A percentile compares a stretch with the other conserved stretches of the same genome.
Conservation (phyloP, 192 early-diverging fungal species). For the Mortierella alpina region DNA sequence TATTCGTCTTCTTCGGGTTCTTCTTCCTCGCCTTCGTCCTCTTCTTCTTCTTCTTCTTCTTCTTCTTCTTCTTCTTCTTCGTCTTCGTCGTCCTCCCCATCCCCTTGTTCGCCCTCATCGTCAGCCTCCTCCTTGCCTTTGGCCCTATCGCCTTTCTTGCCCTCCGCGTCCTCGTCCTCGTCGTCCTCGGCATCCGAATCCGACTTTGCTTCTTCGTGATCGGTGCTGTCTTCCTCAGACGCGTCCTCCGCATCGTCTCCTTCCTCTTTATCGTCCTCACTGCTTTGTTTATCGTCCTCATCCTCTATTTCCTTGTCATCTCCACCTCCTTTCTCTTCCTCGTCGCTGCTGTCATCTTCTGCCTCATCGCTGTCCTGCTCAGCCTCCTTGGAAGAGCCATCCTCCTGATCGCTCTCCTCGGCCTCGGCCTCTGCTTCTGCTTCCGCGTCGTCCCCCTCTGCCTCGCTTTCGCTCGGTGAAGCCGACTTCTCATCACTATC, state of each 20-base stretch:
- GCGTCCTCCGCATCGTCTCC: not conserved
- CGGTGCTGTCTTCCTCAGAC: too few relatives aligned
- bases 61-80: constrained; percentile 9
- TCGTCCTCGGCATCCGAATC: not conserved
- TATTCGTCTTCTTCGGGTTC: not conserved
- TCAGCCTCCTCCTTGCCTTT: not conserved
- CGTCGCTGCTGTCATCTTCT: not conserved
- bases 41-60: constrained; percentile 7
- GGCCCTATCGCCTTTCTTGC: not conserved
- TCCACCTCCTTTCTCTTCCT: not conserved
- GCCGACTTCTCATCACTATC: not conserved
- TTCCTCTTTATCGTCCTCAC: not conserved
- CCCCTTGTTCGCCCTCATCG: not conserved
- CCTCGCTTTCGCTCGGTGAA: not conserved
- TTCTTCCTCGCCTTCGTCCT: not conserved
- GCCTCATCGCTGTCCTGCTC: not conserved
- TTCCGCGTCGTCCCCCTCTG: not conserved
- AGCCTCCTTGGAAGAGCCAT: not conserved
- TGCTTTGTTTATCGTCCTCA: not conserved
- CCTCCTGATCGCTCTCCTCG: not conserved
- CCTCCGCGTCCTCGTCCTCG: not conserved
- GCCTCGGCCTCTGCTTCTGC: not conserved
- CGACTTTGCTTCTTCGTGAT: too few relatives aligned
- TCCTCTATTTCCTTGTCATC: not conserved
- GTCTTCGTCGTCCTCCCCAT: not conserved